These are phyloP conservation scores for Malassezia cuniculi DNA, from an alignment of 1,284 basidiomycete species.

Conservation along the genomic window DNA sequence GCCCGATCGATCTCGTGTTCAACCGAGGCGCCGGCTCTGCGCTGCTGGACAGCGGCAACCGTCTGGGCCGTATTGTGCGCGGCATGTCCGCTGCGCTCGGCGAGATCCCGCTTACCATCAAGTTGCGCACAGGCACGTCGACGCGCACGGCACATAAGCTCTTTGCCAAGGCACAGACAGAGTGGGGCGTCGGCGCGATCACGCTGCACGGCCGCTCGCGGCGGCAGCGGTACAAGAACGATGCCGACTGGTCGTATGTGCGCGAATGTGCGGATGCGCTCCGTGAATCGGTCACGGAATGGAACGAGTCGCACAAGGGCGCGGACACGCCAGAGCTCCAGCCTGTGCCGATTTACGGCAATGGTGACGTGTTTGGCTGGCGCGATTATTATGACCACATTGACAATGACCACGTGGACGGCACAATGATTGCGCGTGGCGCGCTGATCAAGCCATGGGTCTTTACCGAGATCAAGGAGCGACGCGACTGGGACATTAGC, in stretches of 20 bases:
- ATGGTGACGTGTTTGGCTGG: conserved; percentile 83
- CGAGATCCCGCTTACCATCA: conserved; percentile 87
- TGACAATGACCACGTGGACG: conserved; percentile 69
- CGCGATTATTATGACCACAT: conserved; percentile 69
- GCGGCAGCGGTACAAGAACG: conserved; percentile 43
- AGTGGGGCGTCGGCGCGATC: conserved; percentile 67
- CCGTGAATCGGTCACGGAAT: conserved; percentile 50
- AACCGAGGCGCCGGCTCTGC: conserved; percentile 75
- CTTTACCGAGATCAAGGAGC: conserved; percentile 89
- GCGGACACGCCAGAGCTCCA: conserved; percentile 49
- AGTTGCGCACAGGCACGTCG: conserved; percentile 67
- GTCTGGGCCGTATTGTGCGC: conserved; percentile 70
- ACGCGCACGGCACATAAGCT: conserved; percentile 58
- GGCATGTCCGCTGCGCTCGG: conserved; percentile 87
- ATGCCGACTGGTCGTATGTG: conserved; percentile 48
- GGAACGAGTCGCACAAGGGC: conserved; percentile 27
- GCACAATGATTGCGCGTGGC: conserved; percentile 85
- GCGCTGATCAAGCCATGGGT: conserved; percentile 69
- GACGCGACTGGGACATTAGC: conserved; percentile 70
- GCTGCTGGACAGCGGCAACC: conserved; percentile 71
- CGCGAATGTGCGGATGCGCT: conserved; percentile 70
- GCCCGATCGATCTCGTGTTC: conserved; percentile 92
- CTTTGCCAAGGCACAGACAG: conserved; percentile 65
- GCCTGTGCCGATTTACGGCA: conserved; percentile 82
- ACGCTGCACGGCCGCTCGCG: conserved; percentile 68